Percentiles rank a stretch among this genome's conserved stretches.
These are phyloP conservation scores for Cyberlindnera mrakii DNA, from an alignment of 805 yeast genomes.

Conservation along the genomic window DNA sequence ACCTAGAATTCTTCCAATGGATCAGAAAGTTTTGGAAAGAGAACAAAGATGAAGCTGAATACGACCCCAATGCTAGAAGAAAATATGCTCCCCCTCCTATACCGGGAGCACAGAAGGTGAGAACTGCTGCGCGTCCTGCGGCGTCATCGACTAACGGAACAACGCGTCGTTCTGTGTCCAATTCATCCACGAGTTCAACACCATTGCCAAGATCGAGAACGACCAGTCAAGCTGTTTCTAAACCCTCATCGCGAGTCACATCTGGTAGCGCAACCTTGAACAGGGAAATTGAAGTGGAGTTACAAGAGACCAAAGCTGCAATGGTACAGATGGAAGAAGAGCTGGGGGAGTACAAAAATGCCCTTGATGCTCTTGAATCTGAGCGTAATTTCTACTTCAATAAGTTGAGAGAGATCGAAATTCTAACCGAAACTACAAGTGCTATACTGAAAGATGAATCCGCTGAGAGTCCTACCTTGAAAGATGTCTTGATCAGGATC, in stretches of 20 bases:
- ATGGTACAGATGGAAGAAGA: slow-evolving; percentile 42
- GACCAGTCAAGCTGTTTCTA: slow-evolving; percentile 5
- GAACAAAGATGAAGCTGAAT: slow-evolving; percentile 57
- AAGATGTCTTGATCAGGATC: slow-evolving; percentile 49
- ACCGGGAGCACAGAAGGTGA: background rate
- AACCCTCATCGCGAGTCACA: slow-evolving; percentile 23
- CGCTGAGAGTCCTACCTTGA: slow-evolving; percentile 25
- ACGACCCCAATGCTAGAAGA: slow-evolving; percentile 64
- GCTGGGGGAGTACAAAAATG: slow-evolving; percentile 47
- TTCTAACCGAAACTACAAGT: slow-evolving; percentile 59
- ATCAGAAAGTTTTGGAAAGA: slow-evolving; percentile 78
- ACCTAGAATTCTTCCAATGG: slow-evolving; percentile 93
- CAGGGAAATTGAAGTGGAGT: slow-evolving; percentile 36
- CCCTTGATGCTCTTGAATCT: slow-evolving; percentile 62
- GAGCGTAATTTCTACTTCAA: slow-evolving; percentile 90
- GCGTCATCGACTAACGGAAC: background rate
- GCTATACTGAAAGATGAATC: slow-evolving; percentile 39
- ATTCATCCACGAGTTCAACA: slow-evolving; percentile 1
- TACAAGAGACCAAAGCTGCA: slow-evolving; percentile 38
- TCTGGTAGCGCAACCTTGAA: slow-evolving; percentile 20
- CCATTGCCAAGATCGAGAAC: slow-evolving; percentile 11
- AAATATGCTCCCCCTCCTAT: slow-evolving; percentile 23
- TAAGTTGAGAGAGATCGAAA: slow-evolving; percentile 84
- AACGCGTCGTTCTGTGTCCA: slow-evolving; percentile 1
- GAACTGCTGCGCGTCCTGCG: background rate